Conservation (phyloP, 352 stramenopile species). For the Globisporangium polare region DNA sequence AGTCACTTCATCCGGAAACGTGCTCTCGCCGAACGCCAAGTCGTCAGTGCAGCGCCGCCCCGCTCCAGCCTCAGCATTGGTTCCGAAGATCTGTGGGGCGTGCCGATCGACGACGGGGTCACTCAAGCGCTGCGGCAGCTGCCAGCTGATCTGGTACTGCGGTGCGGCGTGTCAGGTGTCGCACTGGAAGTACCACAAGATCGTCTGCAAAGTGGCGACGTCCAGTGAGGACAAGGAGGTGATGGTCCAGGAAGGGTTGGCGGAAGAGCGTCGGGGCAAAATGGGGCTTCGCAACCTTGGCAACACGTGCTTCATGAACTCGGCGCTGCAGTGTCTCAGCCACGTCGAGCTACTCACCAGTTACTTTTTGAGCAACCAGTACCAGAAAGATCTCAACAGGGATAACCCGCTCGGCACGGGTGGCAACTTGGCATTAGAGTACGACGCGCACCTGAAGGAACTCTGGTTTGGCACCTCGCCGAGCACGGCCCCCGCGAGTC, state of each 20-base stretch:
- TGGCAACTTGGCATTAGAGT: slow-evolving; percentile 92
- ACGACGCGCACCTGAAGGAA: slow-evolving; percentile 93
- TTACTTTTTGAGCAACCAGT: slow-evolving; percentile 94
- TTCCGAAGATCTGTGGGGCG: slow-evolving; percentile 66
- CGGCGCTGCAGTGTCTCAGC: slow-evolving; percentile 88
- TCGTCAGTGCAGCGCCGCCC: slow-evolving; percentile 17
- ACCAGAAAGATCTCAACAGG: slow-evolving; percentile 93
- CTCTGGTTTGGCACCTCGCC: slow-evolving; percentile 91
- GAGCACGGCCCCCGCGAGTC: slow-evolving; percentile 52
- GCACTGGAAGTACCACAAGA: slow-evolving; percentile 83
- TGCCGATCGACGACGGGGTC: slow-evolving; percentile 39
- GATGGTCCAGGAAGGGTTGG: slow-evolving; percentile 33
- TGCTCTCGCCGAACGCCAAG: slow-evolving; percentile 18
- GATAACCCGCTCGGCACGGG: slow-evolving; percentile 95
- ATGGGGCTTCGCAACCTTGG: slow-evolving; percentile 76
- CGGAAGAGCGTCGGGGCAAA: slow-evolving; percentile 61
- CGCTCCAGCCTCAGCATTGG: slow-evolving; percentile 13
- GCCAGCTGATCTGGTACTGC: slow-evolving; percentile 80
- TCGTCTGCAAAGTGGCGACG: slow-evolving; percentile 39
- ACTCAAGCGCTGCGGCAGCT: slow-evolving; percentile 71
- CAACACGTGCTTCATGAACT: slow-evolving; percentile 86
- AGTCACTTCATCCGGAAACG: not conserved
- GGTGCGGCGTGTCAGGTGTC: slow-evolving; percentile 60
- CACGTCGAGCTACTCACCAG: slow-evolving; percentile 90
- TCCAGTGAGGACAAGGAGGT: slow-evolving; percentile 38